A percentile compares a stretch with the other conserved stretches of the same genome.
Evolutionary conservation across 768 basidiomycete genomes (phyloP).

Genomic region (Ramaria rubella): DNA sequence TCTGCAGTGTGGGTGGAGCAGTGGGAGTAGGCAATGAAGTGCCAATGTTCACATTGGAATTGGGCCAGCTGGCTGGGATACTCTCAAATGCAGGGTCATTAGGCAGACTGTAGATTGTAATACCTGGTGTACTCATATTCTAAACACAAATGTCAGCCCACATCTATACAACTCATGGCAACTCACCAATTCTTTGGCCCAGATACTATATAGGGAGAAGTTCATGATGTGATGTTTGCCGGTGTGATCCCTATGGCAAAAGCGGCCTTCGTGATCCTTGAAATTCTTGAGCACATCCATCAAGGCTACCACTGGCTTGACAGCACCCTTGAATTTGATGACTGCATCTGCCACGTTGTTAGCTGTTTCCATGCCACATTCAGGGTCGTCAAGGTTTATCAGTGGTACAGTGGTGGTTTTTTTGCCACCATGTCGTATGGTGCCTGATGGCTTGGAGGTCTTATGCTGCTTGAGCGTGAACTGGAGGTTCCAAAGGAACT

Average conservation of each 20-base stretch:
- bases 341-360: background rate
- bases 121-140: background rate
- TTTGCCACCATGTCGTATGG: background rate
- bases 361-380: background rate
- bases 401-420: background rate
- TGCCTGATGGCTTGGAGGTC: background rate
- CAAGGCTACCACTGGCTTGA: background rate
- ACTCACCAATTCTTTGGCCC: background rate
- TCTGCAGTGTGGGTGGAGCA: background rate
- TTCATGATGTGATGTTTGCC: background rate
- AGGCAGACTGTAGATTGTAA: background rate
- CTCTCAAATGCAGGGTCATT: background rate
- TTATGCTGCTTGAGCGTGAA: background rate
- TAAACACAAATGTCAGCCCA: background rate
- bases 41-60: background rate
- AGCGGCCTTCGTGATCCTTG: background rate
- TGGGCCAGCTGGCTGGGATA: background rate
- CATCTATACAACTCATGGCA: background rate
- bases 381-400: background rate
- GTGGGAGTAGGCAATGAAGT: background rate
- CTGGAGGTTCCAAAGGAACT: background rate
- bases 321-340: background rate
- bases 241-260: background rate
- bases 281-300: background rate
- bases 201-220: background rate